phyloP scores from a whole-genome alignment of 208 protist species.

The Porcisia deanei region DNA sequence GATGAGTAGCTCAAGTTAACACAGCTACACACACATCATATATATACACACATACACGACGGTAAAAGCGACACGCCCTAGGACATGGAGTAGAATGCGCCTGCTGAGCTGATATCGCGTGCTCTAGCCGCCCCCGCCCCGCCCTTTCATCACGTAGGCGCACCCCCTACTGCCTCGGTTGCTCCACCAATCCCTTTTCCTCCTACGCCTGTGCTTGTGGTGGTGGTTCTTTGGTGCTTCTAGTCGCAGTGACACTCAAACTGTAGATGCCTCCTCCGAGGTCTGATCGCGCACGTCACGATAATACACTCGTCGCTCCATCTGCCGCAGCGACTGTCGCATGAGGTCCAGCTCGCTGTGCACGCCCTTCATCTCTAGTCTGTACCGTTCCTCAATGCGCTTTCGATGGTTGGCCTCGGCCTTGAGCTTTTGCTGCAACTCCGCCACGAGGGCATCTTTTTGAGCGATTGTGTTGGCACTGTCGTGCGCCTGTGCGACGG shows the following conservation, averaged over 20 bases:
- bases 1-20: no score
- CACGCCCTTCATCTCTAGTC: constrained; percentile 69
- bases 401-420: constrained; percentile 21
- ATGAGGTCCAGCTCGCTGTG: constrained; percentile 77
- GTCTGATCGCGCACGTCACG: constrained; percentile 32
- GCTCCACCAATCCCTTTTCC: no score
- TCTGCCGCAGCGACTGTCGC: constrained; percentile 69
- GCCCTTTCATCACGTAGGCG: no score
- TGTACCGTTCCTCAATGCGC: constrained; percentile 53
- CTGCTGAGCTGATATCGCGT: not conserved
- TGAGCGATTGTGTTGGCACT: constrained; percentile 11
- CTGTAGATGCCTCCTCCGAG: constrained; percentile 13
- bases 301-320: constrained; percentile 81
- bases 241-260: constrained; percentile 34
- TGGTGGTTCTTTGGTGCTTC: not conserved
- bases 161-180: not conserved
- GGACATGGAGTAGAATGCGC: not conserved
- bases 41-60: not conserved
- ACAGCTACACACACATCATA: no score
- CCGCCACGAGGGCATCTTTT: constrained; percentile 21
- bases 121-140: not conserved
- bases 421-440: constrained; percentile 30
- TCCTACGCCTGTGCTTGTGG: no score
- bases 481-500: constrained; percentile 16
- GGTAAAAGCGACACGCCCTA: not conserved